Evolutionary conservation across 1,284 basidiomycete species (phyloP).

Genomic region (Ceratobasidium sp.): DNA sequence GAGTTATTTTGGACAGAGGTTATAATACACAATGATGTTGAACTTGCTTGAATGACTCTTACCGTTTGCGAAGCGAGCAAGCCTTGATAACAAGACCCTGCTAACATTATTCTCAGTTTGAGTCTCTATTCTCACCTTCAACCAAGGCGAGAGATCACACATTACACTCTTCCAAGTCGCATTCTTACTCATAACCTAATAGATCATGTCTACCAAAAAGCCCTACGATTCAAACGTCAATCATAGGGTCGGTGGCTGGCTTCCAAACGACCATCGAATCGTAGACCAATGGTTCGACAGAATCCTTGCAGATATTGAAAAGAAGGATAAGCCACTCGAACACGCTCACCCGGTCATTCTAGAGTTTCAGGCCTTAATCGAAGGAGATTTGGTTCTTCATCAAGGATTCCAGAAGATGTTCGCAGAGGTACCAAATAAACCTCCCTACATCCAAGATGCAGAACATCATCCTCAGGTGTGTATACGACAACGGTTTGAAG

Average conservation of each 20-base stretch:
- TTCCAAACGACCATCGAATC: conserved; percentile 16
- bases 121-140: no score
- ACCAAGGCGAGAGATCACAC: no score
- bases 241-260: conserved; percentile 36
- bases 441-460: conserved; percentile 33
- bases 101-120: no score
- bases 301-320: background rate
- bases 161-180: no score
- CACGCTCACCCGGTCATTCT: conserved; percentile 22
- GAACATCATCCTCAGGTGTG: no score
- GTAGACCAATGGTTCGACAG: conserved; percentile 15
- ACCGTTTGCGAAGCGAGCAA: no score
- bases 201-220: no score
- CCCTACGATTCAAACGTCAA: background rate
- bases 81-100: no score
- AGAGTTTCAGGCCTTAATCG: conserved; percentile 38
- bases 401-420: conserved; percentile 40
- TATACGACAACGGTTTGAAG: no score
- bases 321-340: conserved; percentile 8
- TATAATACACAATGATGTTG: no score
- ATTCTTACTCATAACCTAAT: background rate
- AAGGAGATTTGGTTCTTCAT: conserved; percentile 5
- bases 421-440: conserved; percentile 29
- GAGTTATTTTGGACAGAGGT: no score
- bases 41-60: no score